Percentiles rank a stretch among this genome's conserved stretches.
These are phyloP conservation scores for Verticillium dahliae DNA, from an alignment of 2,329 filamentous ascomycete genomes.

Conservation along the genomic window DNA sequence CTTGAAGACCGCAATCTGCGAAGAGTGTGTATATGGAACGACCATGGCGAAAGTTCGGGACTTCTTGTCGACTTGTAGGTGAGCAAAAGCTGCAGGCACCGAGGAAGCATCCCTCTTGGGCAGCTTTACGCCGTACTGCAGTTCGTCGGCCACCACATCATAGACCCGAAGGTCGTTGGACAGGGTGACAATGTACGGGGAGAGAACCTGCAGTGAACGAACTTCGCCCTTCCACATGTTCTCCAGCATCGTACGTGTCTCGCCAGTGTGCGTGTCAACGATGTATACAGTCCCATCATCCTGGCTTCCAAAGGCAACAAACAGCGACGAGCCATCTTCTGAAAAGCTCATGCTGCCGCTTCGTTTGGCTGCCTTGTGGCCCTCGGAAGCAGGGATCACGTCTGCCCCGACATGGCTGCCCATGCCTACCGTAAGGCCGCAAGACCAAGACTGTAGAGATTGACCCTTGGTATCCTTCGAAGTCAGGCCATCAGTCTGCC, in stretches of 20 bases:
- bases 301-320: constrained; percentile 52
- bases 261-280: constrained; percentile 65
- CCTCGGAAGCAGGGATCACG: constrained; percentile 21
- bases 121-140: constrained; percentile 60
- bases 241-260: constrained; percentile 59
- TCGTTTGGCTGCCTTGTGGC: constrained; percentile 22
- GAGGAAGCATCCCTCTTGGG: constrained; percentile 23
- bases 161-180: constrained; percentile 71
- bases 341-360: constrained; percentile 71
- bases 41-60: constrained; percentile 62
- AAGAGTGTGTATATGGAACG: constrained; percentile 38
- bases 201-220: constrained; percentile 63
- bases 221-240: constrained; percentile 61
- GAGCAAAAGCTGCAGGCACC: constrained; percentile 32
- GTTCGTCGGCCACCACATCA: constrained; percentile 73
- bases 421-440: constrained; percentile 30
- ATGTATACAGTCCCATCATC: constrained; percentile 63
- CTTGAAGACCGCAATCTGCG: constrained; percentile 61
- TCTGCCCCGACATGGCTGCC: constrained; percentile 24
- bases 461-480: constrained; percentile 51
- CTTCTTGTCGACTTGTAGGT: constrained; percentile 64
- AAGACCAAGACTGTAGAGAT: constrained; percentile 69
- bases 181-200: constrained; percentile 67
- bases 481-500: constrained; percentile 61
- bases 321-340: constrained; percentile 77